Percentiles rank a stretch among this genome's conserved stretches.
phyloP scores from a whole-genome alignment of 1,139 yeast species.

The Martiniozyma asiatica region DNA sequence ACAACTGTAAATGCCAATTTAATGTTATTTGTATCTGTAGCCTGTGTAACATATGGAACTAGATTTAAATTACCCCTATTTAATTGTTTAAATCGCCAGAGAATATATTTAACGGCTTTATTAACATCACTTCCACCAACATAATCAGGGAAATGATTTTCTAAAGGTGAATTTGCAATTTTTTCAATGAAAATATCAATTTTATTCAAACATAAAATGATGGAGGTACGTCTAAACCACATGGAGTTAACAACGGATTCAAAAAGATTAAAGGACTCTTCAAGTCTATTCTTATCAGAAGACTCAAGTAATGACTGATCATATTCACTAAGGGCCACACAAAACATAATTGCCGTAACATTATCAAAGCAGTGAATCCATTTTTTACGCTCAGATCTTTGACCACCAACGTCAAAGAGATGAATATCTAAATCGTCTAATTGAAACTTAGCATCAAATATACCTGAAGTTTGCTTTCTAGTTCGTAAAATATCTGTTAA shows the following conservation, averaged over 20 bases:
- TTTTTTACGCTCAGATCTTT: conserved; percentile 81
- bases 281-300: conserved; percentile 63
- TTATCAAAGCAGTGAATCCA: conserved; percentile 96
- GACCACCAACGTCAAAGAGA: conserved; percentile 91
- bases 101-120: conserved; percentile 87
- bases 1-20: conserved; percentile 86
- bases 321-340: conserved; percentile 83
- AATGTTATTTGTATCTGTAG: conserved; percentile 85
- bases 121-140: conserved; percentile 80
- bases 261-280: conserved; percentile 73
- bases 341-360: conserved; percentile 77
- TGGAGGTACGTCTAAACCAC: conserved; percentile 83
- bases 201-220: conserved; percentile 77
- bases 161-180: conserved; percentile 70
- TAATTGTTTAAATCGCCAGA: conserved; percentile 82
- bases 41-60: conserved; percentile 88
- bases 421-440: conserved; percentile 70
- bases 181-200: conserved; percentile 85
- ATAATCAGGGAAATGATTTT: conserved; percentile 78
- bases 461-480: conserved; percentile 88
- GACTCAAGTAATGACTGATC: conserved; percentile 82
- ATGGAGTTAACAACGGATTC: conserved; percentile 89
- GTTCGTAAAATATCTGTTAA: conserved; percentile 74
- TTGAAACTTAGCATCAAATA: conserved; percentile 69
- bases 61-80: conserved; percentile 74